Base-by-base conservation (phyloP, 345 rosid genomes). In the Boechera divaricarpa region DNA sequence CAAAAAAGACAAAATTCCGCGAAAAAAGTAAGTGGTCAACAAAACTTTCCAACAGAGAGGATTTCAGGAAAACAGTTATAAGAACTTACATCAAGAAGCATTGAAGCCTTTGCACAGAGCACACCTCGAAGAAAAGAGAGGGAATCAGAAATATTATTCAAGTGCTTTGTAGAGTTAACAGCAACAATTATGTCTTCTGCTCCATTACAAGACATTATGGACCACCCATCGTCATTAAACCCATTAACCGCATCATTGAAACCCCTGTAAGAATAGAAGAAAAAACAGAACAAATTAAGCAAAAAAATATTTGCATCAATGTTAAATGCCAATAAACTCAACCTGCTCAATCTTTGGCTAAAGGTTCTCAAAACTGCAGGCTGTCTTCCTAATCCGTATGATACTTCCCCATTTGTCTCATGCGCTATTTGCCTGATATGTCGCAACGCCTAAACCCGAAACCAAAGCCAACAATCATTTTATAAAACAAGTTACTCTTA, bases 301-400 rank as follows among this genome's bases (percentile, higher is more conserved):
- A 28, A 28, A 12, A 48, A 5, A 51, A 49, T 2, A 49, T 38
- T 38, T 38, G 16, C 32, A 24, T 41, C 21, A 39, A 41, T 12
- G 18, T 44, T 41, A 26, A 42, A 26, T 42, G 52, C 35, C 42
- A 0, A 12, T 63, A 62, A 39, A 6, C 21, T 56, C 28, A 33
- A 94, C 98, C 98, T 88, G 93, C 87, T 92, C 78, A 95, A 85
- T 80, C 96, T 88, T 67, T 95, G 99, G 80, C 98, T 95, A 67
- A 95, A 95, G 10, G 92, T 89, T 86, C 98, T 82, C 45, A 92
- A 80, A 65, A 92, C 96, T 61, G 98, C 97, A 0, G 99, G 99
- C 60, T 95, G 96, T 79, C 97, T 83, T 64, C 98, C 99, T 83
- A 92, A 77, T 21, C 96, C 89, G 78, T 95, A 91, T 28, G 87